phyloP scores from a whole-genome alignment of 2,329 filamentous ascomycete genomes.

The Botrytis elliptica region DNA sequence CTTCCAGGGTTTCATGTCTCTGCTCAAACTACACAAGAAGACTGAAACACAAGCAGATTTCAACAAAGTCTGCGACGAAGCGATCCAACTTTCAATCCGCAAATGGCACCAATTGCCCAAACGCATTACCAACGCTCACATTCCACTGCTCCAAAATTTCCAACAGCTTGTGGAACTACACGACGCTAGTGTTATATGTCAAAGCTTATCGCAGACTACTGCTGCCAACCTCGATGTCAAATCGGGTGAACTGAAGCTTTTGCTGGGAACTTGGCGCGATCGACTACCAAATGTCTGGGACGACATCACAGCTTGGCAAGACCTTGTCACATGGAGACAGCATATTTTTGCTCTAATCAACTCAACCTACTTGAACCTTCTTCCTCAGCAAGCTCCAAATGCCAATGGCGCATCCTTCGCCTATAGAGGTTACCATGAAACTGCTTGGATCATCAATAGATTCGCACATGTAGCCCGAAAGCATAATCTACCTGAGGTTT shows the following conservation, averaged over 20 bases:
- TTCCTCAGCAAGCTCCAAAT: slow-evolving; percentile 78
- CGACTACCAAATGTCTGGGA: slow-evolving; percentile 97
- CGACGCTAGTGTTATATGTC: slow-evolving; percentile 94
- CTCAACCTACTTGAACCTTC: slow-evolving; percentile 79
- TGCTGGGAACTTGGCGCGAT: slow-evolving; percentile 93
- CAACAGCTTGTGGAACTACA: slow-evolving; percentile 96
- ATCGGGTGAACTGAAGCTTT: slow-evolving; percentile 90
- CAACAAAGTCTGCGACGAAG: slow-evolving; percentile 88
- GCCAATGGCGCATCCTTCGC: slow-evolving; percentile 90
- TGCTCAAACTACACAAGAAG: slow-evolving; percentile 91
- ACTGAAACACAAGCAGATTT: slow-evolving; percentile 80
- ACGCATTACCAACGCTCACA: slow-evolving; percentile 90
- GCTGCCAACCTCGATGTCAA: slow-evolving; percentile 86
- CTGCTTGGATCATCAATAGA: slow-evolving; percentile 98
- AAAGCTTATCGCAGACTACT: slow-evolving; percentile 82
- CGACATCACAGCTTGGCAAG: slow-evolving; percentile 98
- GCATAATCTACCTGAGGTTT: slow-evolving; percentile 94
- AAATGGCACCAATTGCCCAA: slow-evolving; percentile 99
- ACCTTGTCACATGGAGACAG: slow-evolving; percentile 98
- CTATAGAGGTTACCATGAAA: slow-evolving; percentile 97
- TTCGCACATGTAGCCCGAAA: slow-evolving; percentile 98
- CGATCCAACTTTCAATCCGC: slow-evolving; percentile 92
- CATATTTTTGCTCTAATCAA: slow-evolving; percentile 99
- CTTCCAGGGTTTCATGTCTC: slow-evolving; percentile 97
- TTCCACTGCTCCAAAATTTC: slow-evolving; percentile 94